These are phyloP conservation scores for Aspergillus versicolor DNA, from an alignment of 2,329 filamentous ascomycete species.

Conservation along the genomic window DNA sequence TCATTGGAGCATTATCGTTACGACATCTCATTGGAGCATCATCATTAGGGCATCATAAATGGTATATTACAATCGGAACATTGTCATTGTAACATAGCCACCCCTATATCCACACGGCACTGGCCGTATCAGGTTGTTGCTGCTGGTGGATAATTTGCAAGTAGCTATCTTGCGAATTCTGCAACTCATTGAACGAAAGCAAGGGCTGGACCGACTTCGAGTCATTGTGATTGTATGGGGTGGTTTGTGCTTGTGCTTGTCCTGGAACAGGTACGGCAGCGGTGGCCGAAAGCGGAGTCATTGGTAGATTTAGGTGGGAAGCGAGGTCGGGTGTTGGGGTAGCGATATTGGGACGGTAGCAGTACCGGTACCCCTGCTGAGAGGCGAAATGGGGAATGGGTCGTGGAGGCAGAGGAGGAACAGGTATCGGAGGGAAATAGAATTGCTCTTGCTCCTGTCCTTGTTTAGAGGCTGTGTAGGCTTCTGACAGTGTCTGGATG, in stretches of 20 bases:
- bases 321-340: constrained; percentile 39
- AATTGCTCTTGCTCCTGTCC: no score
- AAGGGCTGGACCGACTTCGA: no score
- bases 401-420: constrained; percentile 26
- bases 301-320: constrained; percentile 32
- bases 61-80: no score
- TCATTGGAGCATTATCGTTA: no score
- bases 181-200: constrained; percentile 26
- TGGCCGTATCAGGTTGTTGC: not conserved
- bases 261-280: constrained; percentile 29
- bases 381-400: constrained; percentile 36
- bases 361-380: constrained; percentile 32
- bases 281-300: constrained; percentile 16
- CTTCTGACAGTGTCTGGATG: constrained; percentile 36
- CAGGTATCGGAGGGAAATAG: constrained; percentile 31
- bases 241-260: constrained; percentile 27
- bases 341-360: constrained; percentile 24
- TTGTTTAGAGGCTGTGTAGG: constrained; percentile 34
- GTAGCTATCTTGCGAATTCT: constrained; percentile 20
- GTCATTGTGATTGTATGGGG: constrained; percentile 31
- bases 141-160: constrained; percentile 30
- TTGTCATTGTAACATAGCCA: no score
- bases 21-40: no score
- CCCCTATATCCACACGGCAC: not conserved
- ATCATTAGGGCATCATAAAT: no score